Evolutionary conservation across 495 filamentous ascomycete species (phyloP).

Genomic region (Lasiosphaeria ovina): DNA sequence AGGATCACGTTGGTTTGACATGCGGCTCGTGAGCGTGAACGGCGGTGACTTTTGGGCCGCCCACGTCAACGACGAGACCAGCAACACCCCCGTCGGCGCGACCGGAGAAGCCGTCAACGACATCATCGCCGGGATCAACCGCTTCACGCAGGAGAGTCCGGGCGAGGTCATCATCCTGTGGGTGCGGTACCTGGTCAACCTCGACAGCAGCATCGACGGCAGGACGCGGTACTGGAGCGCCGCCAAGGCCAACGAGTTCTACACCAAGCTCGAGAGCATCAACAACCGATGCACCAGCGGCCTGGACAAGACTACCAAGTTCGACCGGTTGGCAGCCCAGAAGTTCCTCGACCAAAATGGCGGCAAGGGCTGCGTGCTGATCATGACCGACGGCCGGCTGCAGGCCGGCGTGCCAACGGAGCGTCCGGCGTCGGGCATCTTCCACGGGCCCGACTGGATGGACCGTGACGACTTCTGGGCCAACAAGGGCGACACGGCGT

Average conservation of each 20-base stretch:
- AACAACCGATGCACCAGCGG: constrained; percentile 14
- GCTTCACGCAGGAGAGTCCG: constrained; percentile 16
- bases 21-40: constrained; percentile 9
- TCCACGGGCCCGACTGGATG: not conserved
- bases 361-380: constrained; percentile 18
- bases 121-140: constrained; percentile 4
- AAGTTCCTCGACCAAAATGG: constrained; percentile 16
- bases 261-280: constrained; percentile 8
- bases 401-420: too few species aligned
- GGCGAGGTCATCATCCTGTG: constrained; percentile 19
- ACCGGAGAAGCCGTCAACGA: constrained; percentile 11
- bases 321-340: not conserved
- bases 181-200: constrained; percentile 1
- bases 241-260: constrained; percentile 9
- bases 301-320: not conserved
- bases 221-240: constrained; percentile 7
- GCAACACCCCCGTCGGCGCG: not conserved
- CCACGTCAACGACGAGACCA: constrained; percentile 12
- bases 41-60: constrained; percentile 4
- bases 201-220: not conserved
- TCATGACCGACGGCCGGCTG: constrained; percentile 6
- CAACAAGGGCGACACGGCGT: too few species aligned
- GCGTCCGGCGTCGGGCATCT: not conserved
- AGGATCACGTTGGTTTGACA: constrained; percentile 16
- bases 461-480: not conserved